A percentile compares a stretch with the other conserved stretches of the same genome.
Conservation (phyloP, 495 filamentous ascomycete genomes). For the Immersiella caudata region DNA sequence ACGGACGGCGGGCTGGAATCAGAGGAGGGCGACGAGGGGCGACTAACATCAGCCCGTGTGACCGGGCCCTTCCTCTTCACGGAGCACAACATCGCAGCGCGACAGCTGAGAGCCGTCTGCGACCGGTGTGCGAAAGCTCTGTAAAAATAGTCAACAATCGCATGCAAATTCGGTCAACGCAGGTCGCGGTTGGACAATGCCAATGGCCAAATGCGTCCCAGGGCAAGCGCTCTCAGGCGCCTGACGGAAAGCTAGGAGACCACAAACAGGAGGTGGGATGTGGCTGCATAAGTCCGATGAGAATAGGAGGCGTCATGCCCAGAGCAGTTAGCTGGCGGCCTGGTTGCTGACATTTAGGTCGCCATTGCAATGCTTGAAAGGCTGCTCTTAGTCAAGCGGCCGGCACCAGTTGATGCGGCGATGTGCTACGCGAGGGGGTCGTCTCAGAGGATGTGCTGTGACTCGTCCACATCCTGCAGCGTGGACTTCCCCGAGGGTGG, state of each 20-base stretch:
- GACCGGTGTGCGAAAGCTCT: background rate
- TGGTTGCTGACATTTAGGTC: constrained; percentile 14
- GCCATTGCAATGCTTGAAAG: background rate
- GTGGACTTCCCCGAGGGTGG: background rate
- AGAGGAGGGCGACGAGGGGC: background rate
- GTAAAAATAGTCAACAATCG: constrained; percentile 10
- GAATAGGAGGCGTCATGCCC: background rate
- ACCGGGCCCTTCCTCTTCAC: background rate
- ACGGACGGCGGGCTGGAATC: background rate
- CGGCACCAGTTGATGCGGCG: background rate
- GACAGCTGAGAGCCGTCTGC: background rate
- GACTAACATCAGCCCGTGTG: background rate
- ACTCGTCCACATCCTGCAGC: background rate
- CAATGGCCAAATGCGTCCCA: background rate
- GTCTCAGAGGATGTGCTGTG: background rate
- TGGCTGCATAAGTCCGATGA: background rate
- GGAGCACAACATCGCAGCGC: constrained; percentile 2
- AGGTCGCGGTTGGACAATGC: constrained; percentile 14
- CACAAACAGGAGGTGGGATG: background rate
- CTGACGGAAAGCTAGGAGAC: background rate
- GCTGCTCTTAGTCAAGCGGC: constrained; percentile 6
- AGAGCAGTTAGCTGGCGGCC: constrained; percentile 2
- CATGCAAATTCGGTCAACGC: constrained; percentile 1
- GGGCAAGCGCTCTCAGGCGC: constrained; percentile 2
- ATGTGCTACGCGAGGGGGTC: background rate